These are phyloP conservation scores for Saccharomycopsis vini DNA, from an alignment of 805 yeast species.

Conservation along the genomic window DNA sequence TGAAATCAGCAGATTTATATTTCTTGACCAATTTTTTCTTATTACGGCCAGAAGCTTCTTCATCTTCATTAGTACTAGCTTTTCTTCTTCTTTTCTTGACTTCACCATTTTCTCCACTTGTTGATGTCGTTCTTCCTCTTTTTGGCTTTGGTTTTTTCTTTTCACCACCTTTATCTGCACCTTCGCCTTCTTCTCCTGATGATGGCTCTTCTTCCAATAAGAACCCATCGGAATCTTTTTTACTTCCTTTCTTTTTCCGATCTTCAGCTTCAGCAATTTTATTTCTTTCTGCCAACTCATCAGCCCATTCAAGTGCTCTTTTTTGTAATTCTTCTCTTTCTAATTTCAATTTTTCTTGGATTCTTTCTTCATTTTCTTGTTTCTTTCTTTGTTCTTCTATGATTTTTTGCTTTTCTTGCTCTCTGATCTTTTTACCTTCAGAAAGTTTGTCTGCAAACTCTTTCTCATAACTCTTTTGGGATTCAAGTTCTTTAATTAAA, in stretches of 20 bases:
- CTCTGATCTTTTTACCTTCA: constrained; percentile 61
- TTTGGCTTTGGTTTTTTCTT: constrained; percentile 19
- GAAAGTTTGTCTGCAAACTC: constrained; percentile 52
- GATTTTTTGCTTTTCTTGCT: constrained; percentile 44
- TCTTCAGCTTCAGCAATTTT: constrained; percentile 33
- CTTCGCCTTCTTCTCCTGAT: constrained; percentile 43
- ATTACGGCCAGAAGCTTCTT: constrained; percentile 19
- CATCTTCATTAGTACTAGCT: constrained; percentile 18
- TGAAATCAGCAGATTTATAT: constrained; percentile 30
- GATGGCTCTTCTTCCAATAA: constrained; percentile 28
- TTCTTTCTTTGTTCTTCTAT: constrained; percentile 39
- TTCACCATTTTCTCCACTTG: not conserved
- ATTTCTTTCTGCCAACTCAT: constrained; percentile 38
- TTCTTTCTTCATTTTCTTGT: constrained; percentile 39
- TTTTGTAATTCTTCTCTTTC: constrained; percentile 38
- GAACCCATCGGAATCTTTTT: constrained; percentile 26
- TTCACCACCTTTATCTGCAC: constrained; percentile 20
- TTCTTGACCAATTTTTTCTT: constrained; percentile 27
- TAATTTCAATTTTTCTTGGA: constrained; percentile 42
- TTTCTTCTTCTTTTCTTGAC: constrained; percentile 17
- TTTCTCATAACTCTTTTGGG: constrained; percentile 60
- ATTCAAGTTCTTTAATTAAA: constrained; percentile 58
- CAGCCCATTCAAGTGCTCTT: constrained; percentile 49
- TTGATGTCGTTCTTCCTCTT: not conserved
- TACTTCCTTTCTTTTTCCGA: constrained; percentile 25